phyloP scores from a whole-genome alignment of 345 rosid species.

The Gossypium arboreum region DNA sequence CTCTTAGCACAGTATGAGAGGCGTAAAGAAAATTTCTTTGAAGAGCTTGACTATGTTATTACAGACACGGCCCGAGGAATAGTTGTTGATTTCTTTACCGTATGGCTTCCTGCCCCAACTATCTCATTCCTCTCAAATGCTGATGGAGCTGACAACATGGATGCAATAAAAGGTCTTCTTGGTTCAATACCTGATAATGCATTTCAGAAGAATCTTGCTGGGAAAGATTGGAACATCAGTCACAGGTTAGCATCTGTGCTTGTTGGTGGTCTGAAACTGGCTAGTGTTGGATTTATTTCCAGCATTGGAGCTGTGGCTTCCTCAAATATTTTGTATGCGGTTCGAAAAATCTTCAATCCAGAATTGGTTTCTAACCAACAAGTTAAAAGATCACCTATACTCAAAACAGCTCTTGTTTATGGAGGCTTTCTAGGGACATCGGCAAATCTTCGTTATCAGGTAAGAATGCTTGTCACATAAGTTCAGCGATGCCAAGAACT shows the following conservation, averaged over 20 bases:
- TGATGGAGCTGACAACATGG: constrained; percentile 54
- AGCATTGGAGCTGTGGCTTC: constrained; percentile 81
- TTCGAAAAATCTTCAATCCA: constrained; percentile 59
- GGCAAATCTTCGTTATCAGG: constrained; percentile 95
- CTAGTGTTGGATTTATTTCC: constrained; percentile 77
- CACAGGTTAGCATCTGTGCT: constrained; percentile 81
- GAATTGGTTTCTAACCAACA: constrained; percentile 36
- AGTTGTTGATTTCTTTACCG: constrained; percentile 87
- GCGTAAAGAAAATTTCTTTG: constrained; percentile 83
- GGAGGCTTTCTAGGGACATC: constrained; percentile 78
- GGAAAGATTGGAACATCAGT: constrained; percentile 70
- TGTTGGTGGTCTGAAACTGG: constrained; percentile 81
- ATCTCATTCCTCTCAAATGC: constrained; percentile 74
- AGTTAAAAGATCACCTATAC: constrained; percentile 73
- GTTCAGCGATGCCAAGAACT: constrained; percentile 1
- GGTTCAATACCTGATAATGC: constrained; percentile 94
- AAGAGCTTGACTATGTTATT: constrained; percentile 87
- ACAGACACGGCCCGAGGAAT: constrained; percentile 77
- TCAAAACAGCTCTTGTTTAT: constrained; percentile 75
- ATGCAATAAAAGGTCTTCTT: constrained; percentile 64
- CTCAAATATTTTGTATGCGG: constrained; percentile 56
- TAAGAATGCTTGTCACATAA: constrained; percentile 17
- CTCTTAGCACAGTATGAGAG: constrained; percentile 88
- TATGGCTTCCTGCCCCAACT: constrained; percentile 96
- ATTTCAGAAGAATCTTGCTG: constrained; percentile 81